Conservation (phyloP, 768 basidiomycete genomes). For the Auricularia auricula-judae region DNA sequence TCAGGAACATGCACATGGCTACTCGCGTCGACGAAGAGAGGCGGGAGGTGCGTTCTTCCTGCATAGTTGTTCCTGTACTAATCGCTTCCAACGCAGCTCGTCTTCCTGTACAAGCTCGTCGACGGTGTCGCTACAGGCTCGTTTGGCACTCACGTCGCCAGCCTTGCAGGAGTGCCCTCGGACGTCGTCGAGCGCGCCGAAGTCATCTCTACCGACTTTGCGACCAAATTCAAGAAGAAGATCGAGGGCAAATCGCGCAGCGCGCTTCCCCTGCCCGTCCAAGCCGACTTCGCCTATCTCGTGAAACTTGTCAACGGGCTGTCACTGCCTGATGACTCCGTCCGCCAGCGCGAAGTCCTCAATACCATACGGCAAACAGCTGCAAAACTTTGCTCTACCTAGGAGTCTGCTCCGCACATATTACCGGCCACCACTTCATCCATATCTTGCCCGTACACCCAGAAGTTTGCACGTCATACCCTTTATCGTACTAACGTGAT, state of each 20-base stretch:
- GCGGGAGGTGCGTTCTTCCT: conserved; percentile 47
- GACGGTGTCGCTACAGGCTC: conserved; percentile 79
- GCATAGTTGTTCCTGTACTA: not conserved
- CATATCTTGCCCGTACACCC: no score
- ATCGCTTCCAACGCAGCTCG: conserved; percentile 39
- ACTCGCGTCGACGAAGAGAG: conserved; percentile 90
- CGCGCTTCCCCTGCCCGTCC: conserved; percentile 63
- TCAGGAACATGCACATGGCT: conserved; percentile 92
- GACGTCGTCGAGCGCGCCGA: conserved; percentile 85
- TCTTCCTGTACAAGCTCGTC: conserved; percentile 92
- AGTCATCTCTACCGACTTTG: conserved; percentile 75
- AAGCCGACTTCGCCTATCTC: conserved; percentile 86
- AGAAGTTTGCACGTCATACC: no score
- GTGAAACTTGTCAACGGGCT: conserved; percentile 18
- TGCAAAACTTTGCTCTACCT: not conserved
- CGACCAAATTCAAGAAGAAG: conserved; percentile 75
- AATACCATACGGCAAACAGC: not conserved
- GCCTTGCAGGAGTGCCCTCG: conserved; percentile 81
- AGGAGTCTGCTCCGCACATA: no score
- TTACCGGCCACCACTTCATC: no score
- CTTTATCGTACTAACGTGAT: no score
- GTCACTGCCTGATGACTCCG: not conserved
- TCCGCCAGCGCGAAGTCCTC: not conserved
- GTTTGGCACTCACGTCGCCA: conserved; percentile 91
- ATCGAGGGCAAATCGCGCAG: conserved; percentile 53